Base-by-base conservation (phyloP, 2,329 filamentous ascomycete species). In the Paraphoma sp. region DNA sequence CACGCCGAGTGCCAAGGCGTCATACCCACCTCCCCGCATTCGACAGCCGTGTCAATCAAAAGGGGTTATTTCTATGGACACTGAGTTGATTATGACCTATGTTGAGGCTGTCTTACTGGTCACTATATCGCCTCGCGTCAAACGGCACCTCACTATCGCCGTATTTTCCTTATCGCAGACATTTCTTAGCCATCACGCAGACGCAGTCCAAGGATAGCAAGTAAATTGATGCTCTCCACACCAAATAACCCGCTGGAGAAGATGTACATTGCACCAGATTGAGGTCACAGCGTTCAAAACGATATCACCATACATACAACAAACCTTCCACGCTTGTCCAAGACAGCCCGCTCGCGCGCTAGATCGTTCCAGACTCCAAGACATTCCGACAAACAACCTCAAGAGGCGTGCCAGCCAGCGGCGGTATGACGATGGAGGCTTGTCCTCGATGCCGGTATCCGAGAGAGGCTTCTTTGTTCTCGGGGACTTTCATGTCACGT, bases 391-490 rank as follows among this genome's bases (percentile, higher is more conserved):
- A 33, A 30, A 6, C 14, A 4, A n/a, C 33, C 7, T 47, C 45
- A 36, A 33, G 45, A 47, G 14, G 30, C 18, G n/a, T 36, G n/a
- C 29, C 29, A 48, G 30, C n/a, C 14, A 36, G 31, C 30, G 17
- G 30, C 31, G 30, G 4, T 5, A 48, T 48, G 29, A 47, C 45
- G 29, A 48, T 9, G 45, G 45, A 48, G 45, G 45, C 45, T 48
- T 48, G 3, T 38, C 12, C 7, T 38, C n/a, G 12, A 18, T 40
- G 31, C 45, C 31, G 30, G 23, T 48, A 48, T 38, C 30, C 45
- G 30, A 11, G 17, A 9, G 45, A 36, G 14, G 33, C 33, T 36
- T 36, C 33, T 45, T 45, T 28, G 17, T 28, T 23, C n/a, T 12
- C 12, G 10, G 42, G 17, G 12, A 18, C 42, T 12, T 18, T 12